Evolutionary conservation across 2,329 filamentous ascomycete species (phyloP), one percentile per base, ranked within the genome.

Genomic region (Fusarium armeniacum): DNA sequence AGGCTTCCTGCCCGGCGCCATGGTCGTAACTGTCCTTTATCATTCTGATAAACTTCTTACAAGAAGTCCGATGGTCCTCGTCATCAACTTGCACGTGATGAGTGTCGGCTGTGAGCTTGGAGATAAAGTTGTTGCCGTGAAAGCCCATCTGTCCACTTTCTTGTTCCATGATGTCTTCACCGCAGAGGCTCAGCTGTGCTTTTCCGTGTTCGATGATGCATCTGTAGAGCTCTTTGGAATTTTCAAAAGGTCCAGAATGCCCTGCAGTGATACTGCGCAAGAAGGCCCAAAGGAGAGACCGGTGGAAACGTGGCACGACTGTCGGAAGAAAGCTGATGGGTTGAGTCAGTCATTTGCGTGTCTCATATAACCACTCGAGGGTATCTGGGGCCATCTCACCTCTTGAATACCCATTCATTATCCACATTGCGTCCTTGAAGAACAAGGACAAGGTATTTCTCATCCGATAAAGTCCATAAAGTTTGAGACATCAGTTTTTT

Each of bases 291-390:
- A 70, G 43, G 12, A 65, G 36, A n/a, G 18, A n/a, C 1, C 40
- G 38, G 3, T 45, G 11, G 9, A 26, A 44, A 11, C n/a, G 41
- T 2, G 62, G 55, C 11, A 56, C 55, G 2, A 56, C 13, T 3
- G 13, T 26, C 12, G 45, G 50, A 4, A 70, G 47, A 22, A 64
- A 60, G 10, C 67, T 67, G n/a, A 13, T 32, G 18, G 5, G n/a
- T 4, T 11, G 3, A 26, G 33, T 55, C 20, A 44, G 44, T n/a
- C 12, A 38, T 30, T 33, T 38, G 26, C 15, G 40, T 16, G 36
- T 16, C 22, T 38, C 32, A 20, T 18, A 13, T 13, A 15, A 11
- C 13, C 5, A 20, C 28, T 13, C 10, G 20, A 33, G 6, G 24
- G n/a, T 4, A 40, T 32, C 10, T 12, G n/a, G 10, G 8, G 12